A percentile compares a stretch with the other conserved stretches of the same genome.
Conservation (phyloP, 495 filamentous ascomycete genomes). For the Peziza echinospora region DNA sequence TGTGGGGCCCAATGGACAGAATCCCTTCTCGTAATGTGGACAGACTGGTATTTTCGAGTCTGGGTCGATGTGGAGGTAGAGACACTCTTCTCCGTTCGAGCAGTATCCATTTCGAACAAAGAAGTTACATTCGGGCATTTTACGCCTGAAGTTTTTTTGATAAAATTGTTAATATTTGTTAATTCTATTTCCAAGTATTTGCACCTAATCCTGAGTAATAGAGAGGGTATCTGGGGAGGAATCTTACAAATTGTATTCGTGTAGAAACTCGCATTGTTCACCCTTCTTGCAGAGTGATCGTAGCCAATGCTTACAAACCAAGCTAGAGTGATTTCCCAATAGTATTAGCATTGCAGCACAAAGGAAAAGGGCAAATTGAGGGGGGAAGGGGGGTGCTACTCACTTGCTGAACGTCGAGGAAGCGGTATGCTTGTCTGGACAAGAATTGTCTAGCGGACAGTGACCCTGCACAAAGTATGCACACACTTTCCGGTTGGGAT, state of each 20-base stretch:
- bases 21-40: conserved; percentile 86
- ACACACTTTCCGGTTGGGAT: conserved; percentile 16
- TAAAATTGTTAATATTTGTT: background rate
- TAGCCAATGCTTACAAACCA: conserved; percentile 98
- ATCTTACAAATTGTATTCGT: conserved; percentile 73
- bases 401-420: conserved; percentile 16
- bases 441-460: conserved; percentile 17
- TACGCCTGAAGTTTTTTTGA: conserved; percentile 27
- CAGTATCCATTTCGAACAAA: conserved; percentile 79
- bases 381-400: background rate
- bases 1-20: conserved; percentile 69
- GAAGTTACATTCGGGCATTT: conserved; percentile 93
- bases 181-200: background rate
- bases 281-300: conserved; percentile 96
- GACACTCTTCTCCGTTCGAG: conserved; percentile 85
- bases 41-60: conserved; percentile 60
- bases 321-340: conserved; percentile 9
- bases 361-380: background rate
- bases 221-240: background rate
- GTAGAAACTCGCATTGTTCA: conserved; percentile 80
- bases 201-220: background rate
- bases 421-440: conserved; percentile 18
- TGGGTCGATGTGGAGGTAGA: conserved; percentile 86
- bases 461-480: conserved; percentile 20
- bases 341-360: conserved; percentile 3